These are phyloP conservation scores for Saccharomycopsis lassenensis DNA, from an alignment of 805 yeast genomes.

Conservation along the genomic window DNA sequence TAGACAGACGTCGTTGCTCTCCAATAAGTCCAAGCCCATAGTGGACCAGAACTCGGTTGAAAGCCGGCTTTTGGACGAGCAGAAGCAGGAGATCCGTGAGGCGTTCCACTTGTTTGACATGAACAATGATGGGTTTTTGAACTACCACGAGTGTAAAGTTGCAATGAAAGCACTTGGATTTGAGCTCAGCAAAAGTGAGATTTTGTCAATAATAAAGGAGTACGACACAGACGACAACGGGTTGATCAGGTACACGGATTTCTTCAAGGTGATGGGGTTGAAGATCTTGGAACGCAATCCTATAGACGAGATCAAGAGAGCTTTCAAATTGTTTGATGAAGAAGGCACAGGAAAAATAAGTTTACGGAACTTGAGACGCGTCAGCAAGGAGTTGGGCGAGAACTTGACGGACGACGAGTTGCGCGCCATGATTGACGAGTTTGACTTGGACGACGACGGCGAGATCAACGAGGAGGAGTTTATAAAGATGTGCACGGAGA, in stretches of 20 bases:
- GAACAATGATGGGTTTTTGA: constrained; percentile 82
- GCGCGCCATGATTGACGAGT: constrained; percentile 94
- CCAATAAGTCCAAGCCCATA: no score
- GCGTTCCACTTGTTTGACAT: constrained; percentile 88
- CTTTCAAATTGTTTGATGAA: constrained; percentile 81
- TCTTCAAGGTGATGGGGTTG: constrained; percentile 68
- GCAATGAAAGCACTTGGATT: constrained; percentile 93
- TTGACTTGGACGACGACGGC: constrained; percentile 93
- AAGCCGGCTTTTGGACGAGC: constrained; percentile 65
- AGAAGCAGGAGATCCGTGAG: constrained; percentile 82
- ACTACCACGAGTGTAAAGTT: constrained; percentile 87
- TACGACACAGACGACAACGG: constrained; percentile 70
- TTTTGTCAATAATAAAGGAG: constrained; percentile 65
- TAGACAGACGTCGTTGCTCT: no score
- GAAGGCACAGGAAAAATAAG: constrained; percentile 81
- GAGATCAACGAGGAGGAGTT: constrained; percentile 88
- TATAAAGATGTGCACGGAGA: constrained; percentile 77
- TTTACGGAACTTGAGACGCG: constrained; percentile 71
- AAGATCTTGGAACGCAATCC: constrained; percentile 86
- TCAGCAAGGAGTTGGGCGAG: constrained; percentile 89
- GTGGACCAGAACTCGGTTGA: no score
- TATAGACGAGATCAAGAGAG: constrained; percentile 79
- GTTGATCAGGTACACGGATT: constrained; percentile 70
- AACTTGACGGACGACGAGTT: constrained; percentile 85
- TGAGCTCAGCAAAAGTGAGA: constrained; percentile 65